Percentiles rank a stretch among this genome's conserved stretches.
These are phyloP conservation scores for Blastobotrys aristatus DNA, from an alignment of 1,139 yeast genomes.

Conservation along the genomic window DNA sequence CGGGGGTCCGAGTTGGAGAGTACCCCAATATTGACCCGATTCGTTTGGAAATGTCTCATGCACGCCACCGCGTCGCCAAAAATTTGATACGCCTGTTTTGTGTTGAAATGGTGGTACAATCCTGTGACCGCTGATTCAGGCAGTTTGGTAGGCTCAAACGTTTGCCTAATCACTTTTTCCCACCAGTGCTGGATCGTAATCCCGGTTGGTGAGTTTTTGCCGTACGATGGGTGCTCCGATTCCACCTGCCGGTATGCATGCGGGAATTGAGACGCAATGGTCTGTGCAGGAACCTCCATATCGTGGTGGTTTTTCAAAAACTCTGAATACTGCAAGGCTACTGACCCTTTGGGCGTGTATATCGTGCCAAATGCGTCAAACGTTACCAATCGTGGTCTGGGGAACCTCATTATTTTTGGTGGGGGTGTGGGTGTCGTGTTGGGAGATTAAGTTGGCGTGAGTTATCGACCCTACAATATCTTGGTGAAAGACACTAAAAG, in stretches of 20 bases:
- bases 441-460: too few species aligned
- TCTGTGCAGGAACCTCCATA: constrained; percentile 16
- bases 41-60: constrained; percentile 14
- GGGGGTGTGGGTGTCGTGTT: too few species aligned
- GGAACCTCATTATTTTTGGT: constrained; percentile 6
- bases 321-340: constrained; percentile 23
- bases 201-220: constrained; percentile 12
- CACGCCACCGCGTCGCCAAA: constrained; percentile 23
- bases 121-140: constrained; percentile 18
- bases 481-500: too few species aligned
- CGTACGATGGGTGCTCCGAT: constrained; percentile 25
- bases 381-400: constrained; percentile 23
- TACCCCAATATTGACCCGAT: constrained; percentile 21
- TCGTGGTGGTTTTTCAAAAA: constrained; percentile 20
- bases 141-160: constrained; percentile 19
- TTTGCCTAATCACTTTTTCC: constrained; percentile 20
- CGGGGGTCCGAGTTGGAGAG: constrained; percentile 30
- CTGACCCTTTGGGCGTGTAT: constrained; percentile 23
- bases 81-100: constrained; percentile 22
- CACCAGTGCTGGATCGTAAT: constrained; percentile 25
- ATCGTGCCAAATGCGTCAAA: constrained; percentile 32
- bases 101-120: constrained; percentile 24
- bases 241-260: constrained; percentile 19
- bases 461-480: too few species aligned
- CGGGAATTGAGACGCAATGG: constrained; percentile 16